These are phyloP conservation scores for Phytophthora kernoviae DNA, from an alignment of 352 stramenopile genomes.

Conservation along the genomic window DNA sequence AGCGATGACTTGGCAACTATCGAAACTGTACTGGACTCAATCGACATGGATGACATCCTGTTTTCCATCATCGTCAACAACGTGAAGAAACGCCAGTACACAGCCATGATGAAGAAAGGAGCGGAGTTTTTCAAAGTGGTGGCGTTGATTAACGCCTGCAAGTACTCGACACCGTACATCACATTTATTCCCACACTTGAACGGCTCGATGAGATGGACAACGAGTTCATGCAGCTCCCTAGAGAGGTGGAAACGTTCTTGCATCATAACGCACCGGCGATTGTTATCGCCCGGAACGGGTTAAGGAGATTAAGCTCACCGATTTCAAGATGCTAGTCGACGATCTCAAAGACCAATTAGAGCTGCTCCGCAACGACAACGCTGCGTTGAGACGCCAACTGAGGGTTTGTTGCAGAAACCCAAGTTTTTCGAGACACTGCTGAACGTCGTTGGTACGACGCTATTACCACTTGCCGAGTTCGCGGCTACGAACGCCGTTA, in stretches of 20 bases:
- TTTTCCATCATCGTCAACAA: constrained; percentile 30
- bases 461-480: no score
- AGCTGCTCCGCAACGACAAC: no score
- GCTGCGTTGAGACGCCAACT: no score
- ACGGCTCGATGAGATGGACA: constrained; percentile 16
- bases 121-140: constrained; percentile 16
- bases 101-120: constrained; percentile 9
- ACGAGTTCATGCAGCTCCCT: constrained; percentile 8
- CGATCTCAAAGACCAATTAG: no score
- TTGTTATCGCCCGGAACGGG: no score
- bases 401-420: no score
- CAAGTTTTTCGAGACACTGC: no score
- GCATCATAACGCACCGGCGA: no score
- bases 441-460: no score
- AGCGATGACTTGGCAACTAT: constrained; percentile 24
- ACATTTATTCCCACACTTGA: constrained; percentile 17
- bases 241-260: background rate
- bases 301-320: no score
- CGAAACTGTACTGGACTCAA: constrained; percentile 22
- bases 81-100: constrained; percentile 20
- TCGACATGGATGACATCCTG: constrained; percentile 10
- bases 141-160: constrained; percentile 9
- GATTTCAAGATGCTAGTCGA: constrained; percentile 22
- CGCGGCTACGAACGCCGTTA: no score
- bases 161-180: constrained; percentile 13